Conservation (phyloP, 1,284 basidiomycete genomes). For the Pholiota adiposa region DNA sequence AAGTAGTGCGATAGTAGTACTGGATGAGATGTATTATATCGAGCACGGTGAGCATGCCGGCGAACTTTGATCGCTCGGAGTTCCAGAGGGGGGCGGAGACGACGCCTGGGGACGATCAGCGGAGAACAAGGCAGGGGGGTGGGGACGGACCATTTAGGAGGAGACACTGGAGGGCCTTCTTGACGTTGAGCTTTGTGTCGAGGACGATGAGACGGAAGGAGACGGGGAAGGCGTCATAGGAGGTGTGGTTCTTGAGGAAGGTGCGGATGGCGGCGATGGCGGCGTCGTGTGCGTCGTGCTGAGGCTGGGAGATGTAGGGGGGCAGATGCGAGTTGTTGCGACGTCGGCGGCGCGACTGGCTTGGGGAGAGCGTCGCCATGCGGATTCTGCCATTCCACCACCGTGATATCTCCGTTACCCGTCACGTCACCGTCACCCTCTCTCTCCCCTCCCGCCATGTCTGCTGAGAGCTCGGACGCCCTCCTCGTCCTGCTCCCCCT, state of each 20-base stretch:
- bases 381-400: conserved; percentile 7
- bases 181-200: conserved; percentile 93
- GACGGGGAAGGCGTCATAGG: conserved; percentile 96
- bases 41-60: conserved; percentile 95
- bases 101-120: conserved; percentile 64
- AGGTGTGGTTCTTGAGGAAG: conserved; percentile 85
- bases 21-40: conserved; percentile 98
- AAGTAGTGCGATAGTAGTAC: conserved; percentile 89
- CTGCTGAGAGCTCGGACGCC: conserved; percentile 50
- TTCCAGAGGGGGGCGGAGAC: conserved; percentile 99
- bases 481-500: conserved; percentile 88
- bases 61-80: conserved; percentile 87
- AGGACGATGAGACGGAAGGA: conserved; percentile 96
- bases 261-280: conserved; percentile 80
- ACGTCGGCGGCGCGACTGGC: conserved; percentile 43
- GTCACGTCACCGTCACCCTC: conserved; percentile 14
- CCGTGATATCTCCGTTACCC: conserved; percentile 9
- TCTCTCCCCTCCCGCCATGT: conserved; percentile 17
- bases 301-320: conserved; percentile 40
- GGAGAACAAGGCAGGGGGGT: conserved; percentile 2
- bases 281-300: conserved; percentile 70
- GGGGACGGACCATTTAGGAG: conserved; percentile 76
- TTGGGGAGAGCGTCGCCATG: conserved; percentile 37
- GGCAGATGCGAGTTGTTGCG: conserved; percentile 66
- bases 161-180: conserved; percentile 90